These are phyloP conservation scores for Neonectria punicea DNA, from an alignment of 2,329 filamentous ascomycete species.

Conservation along the genomic window DNA sequence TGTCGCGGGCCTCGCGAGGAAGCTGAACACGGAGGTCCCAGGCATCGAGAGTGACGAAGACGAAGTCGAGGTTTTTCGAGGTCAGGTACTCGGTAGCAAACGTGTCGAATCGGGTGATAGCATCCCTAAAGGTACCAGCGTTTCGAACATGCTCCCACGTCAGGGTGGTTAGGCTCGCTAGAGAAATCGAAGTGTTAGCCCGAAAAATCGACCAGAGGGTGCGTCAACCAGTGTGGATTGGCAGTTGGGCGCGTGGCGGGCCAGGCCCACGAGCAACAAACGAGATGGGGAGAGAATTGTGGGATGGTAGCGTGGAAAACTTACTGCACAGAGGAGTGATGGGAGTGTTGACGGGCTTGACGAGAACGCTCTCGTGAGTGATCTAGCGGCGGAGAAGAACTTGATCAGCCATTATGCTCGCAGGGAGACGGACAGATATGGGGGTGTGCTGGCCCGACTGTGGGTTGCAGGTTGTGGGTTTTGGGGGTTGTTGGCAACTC, in stretches of 20 bases:
- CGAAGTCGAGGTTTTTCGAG: slow-evolving; percentile 93
- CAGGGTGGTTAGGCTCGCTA: slow-evolving; percentile 95
- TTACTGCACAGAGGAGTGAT: slow-evolving; percentile 99
- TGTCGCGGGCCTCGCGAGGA: slow-evolving; percentile 96
- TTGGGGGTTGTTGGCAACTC: slow-evolving; percentile 49
- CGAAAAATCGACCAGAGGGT: slow-evolving; percentile 15
- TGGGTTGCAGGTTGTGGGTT: background rate
- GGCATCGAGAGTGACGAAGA: slow-evolving; percentile 97
- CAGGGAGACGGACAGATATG: background rate
- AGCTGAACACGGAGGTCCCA: slow-evolving; percentile 99
- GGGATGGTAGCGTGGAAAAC: slow-evolving; percentile 54
- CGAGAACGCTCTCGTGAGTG: slow-evolving; percentile 93
- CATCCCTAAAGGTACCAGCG: slow-evolving; percentile 96
- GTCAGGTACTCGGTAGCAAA: slow-evolving; percentile 94
- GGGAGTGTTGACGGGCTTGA: slow-evolving; percentile 98
- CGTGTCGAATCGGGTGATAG: slow-evolving; percentile 91
- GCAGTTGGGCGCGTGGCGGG: slow-evolving; percentile 26
- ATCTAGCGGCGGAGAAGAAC: slow-evolving; percentile 65
- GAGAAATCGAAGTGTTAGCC: slow-evolving; percentile 37
- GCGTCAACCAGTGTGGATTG: slow-evolving; percentile 13
- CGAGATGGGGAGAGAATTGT: slow-evolving; percentile 29
- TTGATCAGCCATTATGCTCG: slow-evolving; percentile 25
- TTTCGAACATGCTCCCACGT: slow-evolving; percentile 99
- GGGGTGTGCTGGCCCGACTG: slow-evolving; percentile 20
- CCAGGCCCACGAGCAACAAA: slow-evolving; percentile 32